Evolutionary conservation across 164 flowering plant species (phyloP).

Genomic region (Vitis vinifera): DNA sequence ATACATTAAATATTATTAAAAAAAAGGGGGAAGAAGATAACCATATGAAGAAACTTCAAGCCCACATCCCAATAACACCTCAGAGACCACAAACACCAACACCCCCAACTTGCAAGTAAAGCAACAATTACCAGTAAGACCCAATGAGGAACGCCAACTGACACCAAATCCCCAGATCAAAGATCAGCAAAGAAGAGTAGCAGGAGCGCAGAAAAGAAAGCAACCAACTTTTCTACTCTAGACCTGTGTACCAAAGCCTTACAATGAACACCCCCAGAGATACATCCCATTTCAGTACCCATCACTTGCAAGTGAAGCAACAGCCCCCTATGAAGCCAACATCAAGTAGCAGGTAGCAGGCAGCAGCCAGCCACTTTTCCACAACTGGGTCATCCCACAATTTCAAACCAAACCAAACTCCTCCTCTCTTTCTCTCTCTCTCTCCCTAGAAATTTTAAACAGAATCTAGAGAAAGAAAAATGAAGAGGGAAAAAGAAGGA

Average conservation of each 20-base stretch:
- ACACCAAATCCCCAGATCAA: conserved; percentile 25
- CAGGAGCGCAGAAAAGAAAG: conserved; percentile 2
- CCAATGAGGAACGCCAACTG: conserved; percentile 16
- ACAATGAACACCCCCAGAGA: not conserved
- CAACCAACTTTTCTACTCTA: conserved; percentile 2
- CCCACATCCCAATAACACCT: conserved; percentile 23
- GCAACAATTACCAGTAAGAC: conserved; percentile 4
- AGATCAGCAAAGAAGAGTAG: not conserved
- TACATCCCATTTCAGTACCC: not conserved
- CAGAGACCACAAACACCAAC: conserved; percentile 6
- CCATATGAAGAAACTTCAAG: conserved; percentile 10
- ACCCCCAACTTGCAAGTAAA: conserved; percentile 16
- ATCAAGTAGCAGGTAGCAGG: conserved; percentile 4
- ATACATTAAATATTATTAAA: too few relatives aligned
- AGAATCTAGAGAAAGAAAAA: conserved; percentile 20
- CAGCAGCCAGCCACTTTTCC: conserved; percentile 4
- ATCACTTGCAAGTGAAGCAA: conserved; percentile 48
- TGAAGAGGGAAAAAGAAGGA: not conserved
- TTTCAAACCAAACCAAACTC: conserved; percentile 10
- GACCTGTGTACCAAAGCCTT: not conserved
- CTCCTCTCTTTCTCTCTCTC: not conserved
- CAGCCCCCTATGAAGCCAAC: conserved; percentile 12
- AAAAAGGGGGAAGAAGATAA: conserved; percentile 2
- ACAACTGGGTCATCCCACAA: conserved; percentile 14
- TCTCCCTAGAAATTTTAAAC: not conserved